Percentiles rank a stretch among this genome's conserved stretches.
Conservation (phyloP, 306 rosid species). For the Carpinus fangiana region DNA sequence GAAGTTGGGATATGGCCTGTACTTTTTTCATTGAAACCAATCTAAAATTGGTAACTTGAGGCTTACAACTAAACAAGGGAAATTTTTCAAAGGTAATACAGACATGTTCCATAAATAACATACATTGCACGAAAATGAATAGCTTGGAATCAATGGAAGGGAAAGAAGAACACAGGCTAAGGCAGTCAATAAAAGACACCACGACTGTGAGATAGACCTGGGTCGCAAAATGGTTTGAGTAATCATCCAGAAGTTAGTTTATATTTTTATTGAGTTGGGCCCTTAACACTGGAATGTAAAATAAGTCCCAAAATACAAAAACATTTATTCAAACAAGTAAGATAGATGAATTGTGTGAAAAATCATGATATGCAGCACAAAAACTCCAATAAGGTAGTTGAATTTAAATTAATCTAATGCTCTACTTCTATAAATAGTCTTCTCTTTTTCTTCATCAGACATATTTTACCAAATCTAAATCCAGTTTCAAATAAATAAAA, state of each 20-base stretch:
- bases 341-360: background rate
- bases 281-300: no score
- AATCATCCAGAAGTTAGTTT: no score
- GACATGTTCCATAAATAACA: background rate
- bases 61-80: background rate
- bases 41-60: background rate
- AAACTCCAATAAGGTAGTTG: background rate
- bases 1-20: no score
- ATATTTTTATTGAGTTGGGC: no score
- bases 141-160: background rate
- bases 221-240: no score
- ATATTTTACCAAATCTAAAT: background rate
- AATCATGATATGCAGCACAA: background rate
- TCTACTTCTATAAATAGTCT: background rate
- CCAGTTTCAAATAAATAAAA: background rate
- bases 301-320: no score
- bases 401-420: background rate
- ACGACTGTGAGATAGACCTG: no score
- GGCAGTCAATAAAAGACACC: background rate
- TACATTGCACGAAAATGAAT: no score
- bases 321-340: background rate
- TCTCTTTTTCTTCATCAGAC: background rate
- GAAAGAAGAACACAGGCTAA: background rate
- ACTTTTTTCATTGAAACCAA: no score
- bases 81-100: background rate